These are phyloP conservation scores for Pseudogymnoascus sp. DNA, from an alignment of 2,329 filamentous ascomycete species.

Conservation along the genomic window DNA sequence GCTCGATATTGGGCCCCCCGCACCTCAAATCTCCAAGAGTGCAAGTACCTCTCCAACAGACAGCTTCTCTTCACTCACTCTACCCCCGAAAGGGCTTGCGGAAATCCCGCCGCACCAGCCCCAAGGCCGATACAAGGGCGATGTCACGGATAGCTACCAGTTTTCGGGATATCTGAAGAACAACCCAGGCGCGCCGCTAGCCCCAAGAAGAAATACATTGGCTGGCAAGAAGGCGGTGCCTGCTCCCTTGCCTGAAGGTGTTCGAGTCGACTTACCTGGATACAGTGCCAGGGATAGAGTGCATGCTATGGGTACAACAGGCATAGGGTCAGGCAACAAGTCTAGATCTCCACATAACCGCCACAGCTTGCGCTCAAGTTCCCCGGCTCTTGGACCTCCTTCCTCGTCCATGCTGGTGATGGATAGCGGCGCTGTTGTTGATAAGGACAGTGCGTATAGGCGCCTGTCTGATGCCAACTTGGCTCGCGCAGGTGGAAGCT, in stretches of 20 bases:
- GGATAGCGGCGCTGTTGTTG: slow-evolving; percentile 52
- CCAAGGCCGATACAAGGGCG: slow-evolving; percentile 35
- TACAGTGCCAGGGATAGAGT: slow-evolving; percentile 22
- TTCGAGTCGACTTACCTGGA: slow-evolving; percentile 37
- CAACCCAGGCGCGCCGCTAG: slow-evolving; percentile 31
- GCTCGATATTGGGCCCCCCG: slow-evolving; percentile 42
- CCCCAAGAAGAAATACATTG: slow-evolving; percentile 45
- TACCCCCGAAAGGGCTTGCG: slow-evolving; percentile 39
- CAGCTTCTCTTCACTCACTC: slow-evolving; percentile 14
- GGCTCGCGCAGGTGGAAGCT: slow-evolving; percentile 50
- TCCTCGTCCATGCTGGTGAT: slow-evolving; percentile 39
- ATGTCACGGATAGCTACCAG: slow-evolving; percentile 48
- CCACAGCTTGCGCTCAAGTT: slow-evolving; percentile 23
- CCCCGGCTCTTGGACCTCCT: slow-evolving; percentile 16
- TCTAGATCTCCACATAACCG: slow-evolving; percentile 26
- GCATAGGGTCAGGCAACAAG: slow-evolving; percentile 15
- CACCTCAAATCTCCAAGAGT: slow-evolving; percentile 30
- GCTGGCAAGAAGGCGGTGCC: slow-evolving; percentile 31
- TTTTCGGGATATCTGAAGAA: slow-evolving; percentile 51
- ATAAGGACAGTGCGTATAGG: slow-evolving; percentile 62
- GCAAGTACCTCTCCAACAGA: slow-evolving; percentile 40
- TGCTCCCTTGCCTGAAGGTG: slow-evolving; percentile 39
- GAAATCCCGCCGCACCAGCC: slow-evolving; percentile 41
- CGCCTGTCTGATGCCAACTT: slow-evolving; percentile 64
- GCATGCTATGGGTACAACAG: slow-evolving; percentile 18